Evolutionary conservation across 257 asterid species (phyloP).

Genomic region (Scutellaria baicalensis): DNA sequence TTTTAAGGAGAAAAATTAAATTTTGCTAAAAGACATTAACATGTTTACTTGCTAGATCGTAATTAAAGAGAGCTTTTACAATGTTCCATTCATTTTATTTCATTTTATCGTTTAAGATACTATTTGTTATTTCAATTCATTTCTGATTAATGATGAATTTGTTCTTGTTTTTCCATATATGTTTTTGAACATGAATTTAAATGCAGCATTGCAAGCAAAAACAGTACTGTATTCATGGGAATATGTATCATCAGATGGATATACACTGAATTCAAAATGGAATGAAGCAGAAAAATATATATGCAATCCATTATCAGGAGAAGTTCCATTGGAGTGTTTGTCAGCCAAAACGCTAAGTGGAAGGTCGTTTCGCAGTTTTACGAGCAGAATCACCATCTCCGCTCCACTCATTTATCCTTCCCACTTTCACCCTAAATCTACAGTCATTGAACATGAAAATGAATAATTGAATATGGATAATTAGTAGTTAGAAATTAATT

Average conservation of each 20-base stretch:
- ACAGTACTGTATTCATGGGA: constrained; percentile 68
- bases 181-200: no score
- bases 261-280: constrained; percentile 79
- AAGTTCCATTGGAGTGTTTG: constrained; percentile 88
- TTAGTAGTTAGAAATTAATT: no score
- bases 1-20: no score
- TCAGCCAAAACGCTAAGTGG: constrained; percentile 66
- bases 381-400: constrained; percentile 62
- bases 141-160: no score
- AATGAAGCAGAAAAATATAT: constrained; percentile 92
- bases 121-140: not conserved
- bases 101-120: no score
- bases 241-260: constrained; percentile 42
- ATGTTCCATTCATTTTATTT: no score
- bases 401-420: constrained; percentile 68
- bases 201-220: constrained; percentile 79
- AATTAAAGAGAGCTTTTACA: no score
- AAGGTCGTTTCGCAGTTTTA: constrained; percentile 52
- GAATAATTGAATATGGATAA: no score
- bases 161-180: not conserved
- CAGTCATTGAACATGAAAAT: constrained; percentile 26
- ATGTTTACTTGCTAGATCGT: no score
- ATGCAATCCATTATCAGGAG: constrained; percentile 85
- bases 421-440: constrained; percentile 24
- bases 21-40: no score